phyloP scores from a whole-genome alignment of 345 rosid genomes.

The Hevea brasiliensis region DNA sequence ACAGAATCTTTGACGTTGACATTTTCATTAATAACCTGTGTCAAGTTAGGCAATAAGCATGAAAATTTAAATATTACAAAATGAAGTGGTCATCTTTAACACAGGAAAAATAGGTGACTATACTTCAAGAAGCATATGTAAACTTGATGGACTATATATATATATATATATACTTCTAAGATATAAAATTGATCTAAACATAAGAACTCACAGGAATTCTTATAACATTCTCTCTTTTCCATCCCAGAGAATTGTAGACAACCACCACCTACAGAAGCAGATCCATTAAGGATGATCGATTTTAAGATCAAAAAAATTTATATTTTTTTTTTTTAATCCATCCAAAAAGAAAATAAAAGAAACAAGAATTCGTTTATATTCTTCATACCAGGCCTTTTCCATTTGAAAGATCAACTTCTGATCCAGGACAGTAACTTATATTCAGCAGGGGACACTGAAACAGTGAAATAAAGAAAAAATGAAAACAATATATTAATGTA shows the following conservation, averaged over 20 bases:
- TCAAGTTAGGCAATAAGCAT: background rate
- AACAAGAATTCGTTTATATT: background rate
- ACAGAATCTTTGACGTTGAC: constrained; percentile 63
- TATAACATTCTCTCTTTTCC: constrained; percentile 78
- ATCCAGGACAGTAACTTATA: constrained; percentile 47
- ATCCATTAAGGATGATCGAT: background rate
- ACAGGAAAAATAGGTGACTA: background rate
- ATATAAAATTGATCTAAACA: constrained; percentile 11
- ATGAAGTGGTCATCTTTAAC: background rate
- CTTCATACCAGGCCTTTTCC: constrained; percentile 32
- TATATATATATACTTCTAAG: no score
- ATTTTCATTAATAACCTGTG: constrained; percentile 59
- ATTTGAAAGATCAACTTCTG: constrained; percentile 38
- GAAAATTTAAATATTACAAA: background rate
- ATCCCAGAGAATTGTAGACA: constrained; percentile 86
- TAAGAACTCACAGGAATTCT: constrained; percentile 68
- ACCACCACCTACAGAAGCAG: constrained; percentile 56
- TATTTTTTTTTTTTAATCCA: background rate
- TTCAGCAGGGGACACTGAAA: constrained; percentile 47
- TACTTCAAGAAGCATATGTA: background rate
- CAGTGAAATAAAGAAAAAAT: background rate
- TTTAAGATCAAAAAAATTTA: background rate
- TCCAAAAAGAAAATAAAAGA: background rate
- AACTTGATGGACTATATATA: background rate
- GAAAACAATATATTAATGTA: background rate